Conservation (phyloP, 1,139 yeast species). For the Pichia sp. region DNA sequence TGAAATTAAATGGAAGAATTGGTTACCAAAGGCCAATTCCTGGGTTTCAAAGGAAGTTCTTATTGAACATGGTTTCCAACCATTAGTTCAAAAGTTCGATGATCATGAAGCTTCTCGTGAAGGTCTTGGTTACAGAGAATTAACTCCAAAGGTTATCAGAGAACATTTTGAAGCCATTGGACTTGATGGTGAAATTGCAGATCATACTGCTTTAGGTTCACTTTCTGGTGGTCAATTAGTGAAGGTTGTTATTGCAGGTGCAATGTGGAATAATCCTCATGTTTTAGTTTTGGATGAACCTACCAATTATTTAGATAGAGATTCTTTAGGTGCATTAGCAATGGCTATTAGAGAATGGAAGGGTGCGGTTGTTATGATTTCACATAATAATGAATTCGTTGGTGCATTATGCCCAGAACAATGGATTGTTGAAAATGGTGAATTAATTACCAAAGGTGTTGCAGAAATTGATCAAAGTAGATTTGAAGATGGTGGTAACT, state of each 20-base stretch:
- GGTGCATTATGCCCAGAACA: slow-evolving; percentile 98
- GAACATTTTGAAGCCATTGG: slow-evolving; percentile 97
- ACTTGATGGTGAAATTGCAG: slow-evolving; percentile 95
- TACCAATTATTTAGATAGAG: slow-evolving; percentile 96
- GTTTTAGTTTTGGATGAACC: slow-evolving; percentile 96
- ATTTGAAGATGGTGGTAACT: slow-evolving; percentile 63
- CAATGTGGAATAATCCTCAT: slow-evolving; percentile 99
- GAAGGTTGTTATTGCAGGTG: slow-evolving; percentile 98
- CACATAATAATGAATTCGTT: slow-evolving; percentile 94
- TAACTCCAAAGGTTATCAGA: slow-evolving; percentile 85
- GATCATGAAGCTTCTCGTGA: slow-evolving; percentile 98
- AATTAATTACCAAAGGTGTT: slow-evolving; percentile 75
- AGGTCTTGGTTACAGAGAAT: slow-evolving; percentile 94
- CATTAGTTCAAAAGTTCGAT: slow-evolving; percentile 87
- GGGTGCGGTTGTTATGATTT: slow-evolving; percentile 98
- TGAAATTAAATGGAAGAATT: slow-evolving; percentile 89
- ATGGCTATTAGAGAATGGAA: slow-evolving; percentile 96
- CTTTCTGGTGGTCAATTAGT: slow-evolving; percentile 97
- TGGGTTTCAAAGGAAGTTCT: slow-evolving; percentile 86
- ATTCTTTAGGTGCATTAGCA: slow-evolving; percentile 94
- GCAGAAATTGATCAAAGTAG: slow-evolving; percentile 68
- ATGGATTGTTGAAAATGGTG: slow-evolving; percentile 95
- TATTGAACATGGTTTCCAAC: slow-evolving; percentile 75
- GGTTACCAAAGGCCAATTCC: slow-evolving; percentile 90
- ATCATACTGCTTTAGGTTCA: slow-evolving; percentile 95